A percentile compares a stretch with the other conserved stretches of the same genome.
These are phyloP conservation scores for Xylaria bambusicola DNA, from an alignment of 495 filamentous ascomycete species.

Conservation along the genomic window DNA sequence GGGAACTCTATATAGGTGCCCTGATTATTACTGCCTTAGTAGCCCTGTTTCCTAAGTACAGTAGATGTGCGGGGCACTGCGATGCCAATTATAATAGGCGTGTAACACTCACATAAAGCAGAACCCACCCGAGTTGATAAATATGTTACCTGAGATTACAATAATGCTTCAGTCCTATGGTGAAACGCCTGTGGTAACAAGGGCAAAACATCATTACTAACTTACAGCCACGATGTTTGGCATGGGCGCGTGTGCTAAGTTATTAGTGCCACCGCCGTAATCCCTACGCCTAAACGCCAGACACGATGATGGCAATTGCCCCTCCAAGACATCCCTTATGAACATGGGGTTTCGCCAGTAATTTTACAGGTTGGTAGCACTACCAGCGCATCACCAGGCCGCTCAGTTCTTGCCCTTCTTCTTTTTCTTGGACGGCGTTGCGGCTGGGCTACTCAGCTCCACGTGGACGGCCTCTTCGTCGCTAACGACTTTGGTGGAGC, in stretches of 20 bases:
- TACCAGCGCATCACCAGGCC: background rate
- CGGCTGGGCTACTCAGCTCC: conserved; percentile 64
- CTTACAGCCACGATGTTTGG: background rate
- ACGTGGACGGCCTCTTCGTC: conserved; percentile 89
- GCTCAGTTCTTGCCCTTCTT: conserved; percentile 77
- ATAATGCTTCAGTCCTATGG: no score
- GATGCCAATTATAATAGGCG: no score
- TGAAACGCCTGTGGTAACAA: no score
- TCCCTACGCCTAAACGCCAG: conserved; percentile 19
- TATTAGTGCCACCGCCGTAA: conserved; percentile 5
- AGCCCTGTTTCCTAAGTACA: no score
- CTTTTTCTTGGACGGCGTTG: conserved; percentile 60
- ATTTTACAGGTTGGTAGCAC: conserved; percentile 17
- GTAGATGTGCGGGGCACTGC: no score
- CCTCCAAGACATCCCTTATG: background rate
- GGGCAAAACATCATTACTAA: no score
- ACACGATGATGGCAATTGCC: conserved; percentile 8
- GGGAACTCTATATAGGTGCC: no score
- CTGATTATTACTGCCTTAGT: no score
- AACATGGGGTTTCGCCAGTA: conserved; percentile 11
- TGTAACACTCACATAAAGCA: no score
- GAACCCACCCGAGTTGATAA: no score
- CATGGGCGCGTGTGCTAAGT: background rate
- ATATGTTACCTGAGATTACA: no score
- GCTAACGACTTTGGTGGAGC: conserved; percentile 44